Conservation (phyloP, 768 basidiomycete species). For the Mycena galopus region DNA sequence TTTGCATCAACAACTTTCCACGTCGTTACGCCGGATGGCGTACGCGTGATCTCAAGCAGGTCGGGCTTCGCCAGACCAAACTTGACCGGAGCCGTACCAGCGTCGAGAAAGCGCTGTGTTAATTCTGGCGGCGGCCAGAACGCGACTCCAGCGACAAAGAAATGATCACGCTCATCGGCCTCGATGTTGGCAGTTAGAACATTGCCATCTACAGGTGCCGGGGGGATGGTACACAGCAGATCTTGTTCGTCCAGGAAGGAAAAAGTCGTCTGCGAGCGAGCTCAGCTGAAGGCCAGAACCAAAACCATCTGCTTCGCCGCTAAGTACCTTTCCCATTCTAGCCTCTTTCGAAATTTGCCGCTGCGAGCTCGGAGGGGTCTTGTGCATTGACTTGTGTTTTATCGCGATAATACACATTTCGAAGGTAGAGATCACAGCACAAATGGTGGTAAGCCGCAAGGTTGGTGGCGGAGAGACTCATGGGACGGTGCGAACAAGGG, state of each 20-base stretch:
- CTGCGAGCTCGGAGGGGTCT: slow-evolving; percentile 46
- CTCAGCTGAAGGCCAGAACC: neutral
- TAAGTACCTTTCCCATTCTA: slow-evolving; percentile 55
- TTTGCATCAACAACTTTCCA: slow-evolving; percentile 69
- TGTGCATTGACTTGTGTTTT: slow-evolving; percentile 8
- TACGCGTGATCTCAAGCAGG: slow-evolving; percentile 58
- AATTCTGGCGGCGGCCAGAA: slow-evolving; percentile 59
- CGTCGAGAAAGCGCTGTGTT: slow-evolving; percentile 47
- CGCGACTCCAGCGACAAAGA: slow-evolving; percentile 58
- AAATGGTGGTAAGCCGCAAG: slow-evolving; percentile 61
- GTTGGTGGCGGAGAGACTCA: slow-evolving; percentile 61
- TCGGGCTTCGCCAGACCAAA: slow-evolving; percentile 66
- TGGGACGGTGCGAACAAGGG: slow-evolving; percentile 23
- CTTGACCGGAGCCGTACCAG: slow-evolving; percentile 48
- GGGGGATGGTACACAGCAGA: slow-evolving; percentile 57
- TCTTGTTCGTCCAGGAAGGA: slow-evolving; percentile 57
- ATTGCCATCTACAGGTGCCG: slow-evolving; percentile 48
- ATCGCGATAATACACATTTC: slow-evolving; percentile 54
- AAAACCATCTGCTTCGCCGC: no score
- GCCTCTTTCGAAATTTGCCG: slow-evolving; percentile 57
- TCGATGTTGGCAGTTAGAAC: slow-evolving; percentile 57
- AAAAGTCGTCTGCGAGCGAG: slow-evolving; percentile 37
- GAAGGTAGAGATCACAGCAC: slow-evolving; percentile 61
- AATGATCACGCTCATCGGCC: slow-evolving; percentile 57
- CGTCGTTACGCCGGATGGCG: slow-evolving; percentile 42